Conservation (phyloP, 768 basidiomycete species). For the Rhodosporidiobolus sp. region DNA sequence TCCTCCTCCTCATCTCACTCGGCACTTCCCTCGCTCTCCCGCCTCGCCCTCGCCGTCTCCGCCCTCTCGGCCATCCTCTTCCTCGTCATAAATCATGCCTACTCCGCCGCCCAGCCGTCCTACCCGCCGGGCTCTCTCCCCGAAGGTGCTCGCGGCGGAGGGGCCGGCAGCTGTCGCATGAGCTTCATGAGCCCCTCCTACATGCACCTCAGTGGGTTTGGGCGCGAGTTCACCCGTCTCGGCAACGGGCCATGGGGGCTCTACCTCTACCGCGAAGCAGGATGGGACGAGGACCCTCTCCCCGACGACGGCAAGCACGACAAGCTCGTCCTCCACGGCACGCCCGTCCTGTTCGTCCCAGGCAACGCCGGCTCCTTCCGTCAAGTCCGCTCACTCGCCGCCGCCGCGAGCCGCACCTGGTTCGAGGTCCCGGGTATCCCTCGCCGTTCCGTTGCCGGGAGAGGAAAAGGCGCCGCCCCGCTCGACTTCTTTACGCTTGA, state of each 20-base stretch:
- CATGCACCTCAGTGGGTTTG: conserved; percentile 65
- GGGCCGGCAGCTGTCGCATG: conserved; percentile 66
- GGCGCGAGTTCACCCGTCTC: conserved; percentile 62
- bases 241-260: conserved; percentile 50
- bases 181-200: conserved; percentile 95
- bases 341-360: conserved; percentile 93
- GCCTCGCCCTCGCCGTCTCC: neutral
- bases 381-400: conserved; percentile 92
- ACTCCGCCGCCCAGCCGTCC: conserved; percentile 15
- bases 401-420: conserved; percentile 78
- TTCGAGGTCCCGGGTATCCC: conserved; percentile 57
- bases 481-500: conserved; percentile 91
- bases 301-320: conserved; percentile 49
- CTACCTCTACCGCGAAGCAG: conserved; percentile 85
- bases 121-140: conserved; percentile 43
- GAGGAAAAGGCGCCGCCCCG: conserved; percentile 55
- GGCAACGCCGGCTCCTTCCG: conserved; percentile 94
- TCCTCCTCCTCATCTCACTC: conserved; percentile 5
- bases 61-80: conserved; percentile 10
- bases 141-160: conserved; percentile 17
- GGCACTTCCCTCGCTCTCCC: conserved; percentile 4
- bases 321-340: conserved; percentile 51
- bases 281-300: conserved; percentile 66
- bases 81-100: conserved; percentile 30
- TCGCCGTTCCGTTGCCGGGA: conserved; percentile 50